Evolutionary conservation across 805 yeast genomes (phyloP).

Genomic region (Debaryomyces tyrocola): DNA sequence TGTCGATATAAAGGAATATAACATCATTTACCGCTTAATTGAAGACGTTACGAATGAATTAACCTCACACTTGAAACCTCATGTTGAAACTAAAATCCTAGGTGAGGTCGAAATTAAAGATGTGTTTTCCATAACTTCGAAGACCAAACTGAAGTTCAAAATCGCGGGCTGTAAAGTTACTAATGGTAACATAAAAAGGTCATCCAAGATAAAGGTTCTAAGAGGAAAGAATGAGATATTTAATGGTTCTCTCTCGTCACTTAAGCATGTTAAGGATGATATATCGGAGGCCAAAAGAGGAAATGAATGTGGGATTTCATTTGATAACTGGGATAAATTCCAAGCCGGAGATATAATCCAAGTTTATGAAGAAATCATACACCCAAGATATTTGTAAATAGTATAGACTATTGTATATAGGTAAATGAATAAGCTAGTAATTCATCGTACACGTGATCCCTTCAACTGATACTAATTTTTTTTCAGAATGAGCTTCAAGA

Average conservation of each 20-base stretch:
- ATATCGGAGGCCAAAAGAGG: conserved; percentile 78
- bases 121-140: conserved; percentile 66
- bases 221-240: conserved; percentile 49
- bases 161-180: conserved; percentile 88
- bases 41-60: conserved; percentile 76
- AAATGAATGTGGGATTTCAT: conserved; percentile 83
- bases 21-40: conserved; percentile 83
- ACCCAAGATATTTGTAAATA: conserved; percentile 35
- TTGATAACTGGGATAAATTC: conserved; percentile 66
- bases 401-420: conserved; percentile 1
- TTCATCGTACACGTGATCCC: background rate
- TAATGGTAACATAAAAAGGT: conserved; percentile 64
- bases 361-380: conserved; percentile 62
- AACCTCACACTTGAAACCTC: conserved; percentile 60
- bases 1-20: conserved; percentile 62
- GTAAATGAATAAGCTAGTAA: background rate
- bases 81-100: conserved; percentile 60
- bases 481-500: too few species aligned
- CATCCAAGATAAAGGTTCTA: conserved; percentile 56
- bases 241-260: conserved; percentile 64
- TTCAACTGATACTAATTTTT: too few species aligned
- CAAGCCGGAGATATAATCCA: conserved; percentile 76
- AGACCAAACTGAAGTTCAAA: conserved; percentile 50
- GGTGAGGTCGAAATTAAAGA: conserved; percentile 72
- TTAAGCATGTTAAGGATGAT: conserved; percentile 82